Conservation (phyloP, 192 early-diverging fungal species). For the Entomortierella lignicola region DNA sequence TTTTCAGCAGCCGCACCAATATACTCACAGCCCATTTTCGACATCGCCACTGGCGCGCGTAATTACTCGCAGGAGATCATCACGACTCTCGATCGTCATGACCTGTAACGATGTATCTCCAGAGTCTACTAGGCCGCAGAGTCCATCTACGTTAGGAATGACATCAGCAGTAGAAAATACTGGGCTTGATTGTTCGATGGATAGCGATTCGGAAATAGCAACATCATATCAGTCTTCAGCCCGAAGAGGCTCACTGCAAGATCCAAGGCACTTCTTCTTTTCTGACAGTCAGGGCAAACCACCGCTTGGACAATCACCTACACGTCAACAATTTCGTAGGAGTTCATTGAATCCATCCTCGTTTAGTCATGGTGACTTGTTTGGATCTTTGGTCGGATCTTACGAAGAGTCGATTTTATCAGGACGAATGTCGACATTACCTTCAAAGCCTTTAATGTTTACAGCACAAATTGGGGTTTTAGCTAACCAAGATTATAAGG, state of each 20-base stretch:
- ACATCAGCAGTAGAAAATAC: background rate
- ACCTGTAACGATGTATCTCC: conserved; percentile 47
- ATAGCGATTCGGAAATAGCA: background rate
- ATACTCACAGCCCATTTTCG: conserved; percentile 25
- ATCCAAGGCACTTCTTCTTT: background rate
- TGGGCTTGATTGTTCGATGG: background rate
- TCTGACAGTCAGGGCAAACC: conserved; percentile 8
- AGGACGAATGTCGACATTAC: conserved; percentile 81
- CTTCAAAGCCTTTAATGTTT: conserved; percentile 79
- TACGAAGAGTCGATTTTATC: conserved; percentile 80
- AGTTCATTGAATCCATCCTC: conserved; percentile 21
- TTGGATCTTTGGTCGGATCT: conserved; percentile 60
- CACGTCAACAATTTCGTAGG: conserved; percentile 16
- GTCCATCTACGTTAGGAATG: conserved; percentile 13
- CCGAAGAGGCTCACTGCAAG: conserved; percentile 25
- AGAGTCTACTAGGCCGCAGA: conserved; percentile 21
- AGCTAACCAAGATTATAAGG: conserved; percentile 71
- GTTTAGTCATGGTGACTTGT: conserved; percentile 30
- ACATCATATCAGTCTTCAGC: conserved; percentile 3
- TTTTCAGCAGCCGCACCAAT: conserved; percentile 13
- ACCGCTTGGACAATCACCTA: conserved; percentile 21
- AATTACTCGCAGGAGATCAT: conserved; percentile 41
- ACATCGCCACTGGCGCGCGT: conserved; percentile 48
- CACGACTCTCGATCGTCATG: conserved; percentile 47
- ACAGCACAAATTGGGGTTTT: conserved; percentile 77